Base-by-base conservation (phyloP, 2,329 filamentous ascomycete species). In the Leptographium lundbergii region DNA sequence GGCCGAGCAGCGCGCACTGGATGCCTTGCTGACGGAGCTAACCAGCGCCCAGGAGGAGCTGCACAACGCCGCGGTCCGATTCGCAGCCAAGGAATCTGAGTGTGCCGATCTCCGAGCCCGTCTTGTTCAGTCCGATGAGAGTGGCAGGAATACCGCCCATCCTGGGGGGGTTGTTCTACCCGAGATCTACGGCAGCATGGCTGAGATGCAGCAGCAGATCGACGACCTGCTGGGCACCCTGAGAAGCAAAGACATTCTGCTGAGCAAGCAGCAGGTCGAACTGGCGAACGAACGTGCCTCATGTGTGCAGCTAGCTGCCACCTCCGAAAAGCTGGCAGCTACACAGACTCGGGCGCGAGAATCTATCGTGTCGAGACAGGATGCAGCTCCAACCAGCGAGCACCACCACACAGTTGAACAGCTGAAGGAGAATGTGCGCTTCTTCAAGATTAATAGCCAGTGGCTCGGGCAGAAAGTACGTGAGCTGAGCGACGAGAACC, bases 371-470 rank as follows among this genome's bases (percentile, higher is more conserved):
- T 5, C 32, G n/a, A 52, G 32, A 9, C 56, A 39, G 32, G 24
- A 45, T 9, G 25, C 13, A 3, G 36, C 25, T 5, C 4, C 4
- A 9, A 17, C 9, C n/a, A 7, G 11, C 24, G 7, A 57, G 6
- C 56, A 45, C 3, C 29, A 14, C 11, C 22, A 13, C 55, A 17
- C 14, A 17, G 11, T 53, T 6, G 24, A 9, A 17, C 32, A 42
- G 24, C 19, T 57, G 56, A 34, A 42, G 48, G 22, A 53, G 24
- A 24, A 45, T 1, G 56, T 57, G 48, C 22, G n/a, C 3, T 57
- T 57, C 22, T 57, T 57, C 48, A 57, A 57, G 22, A 7, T 13
- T 10, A 57, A 57, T 19, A 53, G 56, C 32, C 48, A 57, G 34
- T 34, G 14, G 47, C 32, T 57, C 7, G 48, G n/a, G 3, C 4